Evolutionary conservation across 2,329 filamentous ascomycete genomes (phyloP).

Genomic region (Spiromastix sp.): DNA sequence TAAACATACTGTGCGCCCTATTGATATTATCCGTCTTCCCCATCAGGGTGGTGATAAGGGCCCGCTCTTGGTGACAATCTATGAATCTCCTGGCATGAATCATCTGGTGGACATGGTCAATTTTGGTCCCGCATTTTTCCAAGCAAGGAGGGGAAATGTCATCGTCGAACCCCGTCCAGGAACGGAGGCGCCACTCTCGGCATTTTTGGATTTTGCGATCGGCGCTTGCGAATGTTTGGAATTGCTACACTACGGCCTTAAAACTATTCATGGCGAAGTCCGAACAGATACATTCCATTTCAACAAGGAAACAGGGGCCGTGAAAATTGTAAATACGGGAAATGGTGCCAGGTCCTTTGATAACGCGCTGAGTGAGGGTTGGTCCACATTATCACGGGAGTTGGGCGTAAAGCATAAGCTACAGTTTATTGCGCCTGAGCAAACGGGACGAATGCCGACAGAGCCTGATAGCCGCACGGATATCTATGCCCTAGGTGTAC

Average conservation of each 20-base stretch:
- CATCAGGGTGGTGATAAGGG: constrained; percentile 58
- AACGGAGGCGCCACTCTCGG: constrained; percentile 57
- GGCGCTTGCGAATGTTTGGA: constrained; percentile 79
- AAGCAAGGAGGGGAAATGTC: constrained; percentile 39
- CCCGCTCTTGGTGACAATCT: constrained; percentile 68
- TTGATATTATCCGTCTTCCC: constrained; percentile 67
- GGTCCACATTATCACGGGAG: constrained; percentile 74
- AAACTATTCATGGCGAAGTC: constrained; percentile 83
- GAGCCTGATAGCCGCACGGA: constrained; percentile 89
- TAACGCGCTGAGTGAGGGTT: constrained; percentile 79
- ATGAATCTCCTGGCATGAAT: constrained; percentile 67
- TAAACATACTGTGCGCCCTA: constrained; percentile 66
- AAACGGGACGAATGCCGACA: constrained; percentile 84
- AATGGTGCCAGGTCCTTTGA: constrained; percentile 83
- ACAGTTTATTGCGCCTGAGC: constrained; percentile 85
- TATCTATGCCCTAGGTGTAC: constrained; percentile 80
- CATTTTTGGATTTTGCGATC: constrained; percentile 84
- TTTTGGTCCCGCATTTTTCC: constrained; percentile 67
- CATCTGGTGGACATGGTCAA: constrained; percentile 60
- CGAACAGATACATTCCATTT: constrained; percentile 87
- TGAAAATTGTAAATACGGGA: constrained; percentile 76
- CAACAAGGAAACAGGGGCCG: constrained; percentile 56
- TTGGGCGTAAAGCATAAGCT: constrained; percentile 80
- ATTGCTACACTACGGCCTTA: constrained; percentile 78
- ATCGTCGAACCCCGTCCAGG: constrained; percentile 38